Evolutionary conservation across 2,329 filamentous ascomycete species (phyloP).

Genomic region (Cercospora berteroae): DNA sequence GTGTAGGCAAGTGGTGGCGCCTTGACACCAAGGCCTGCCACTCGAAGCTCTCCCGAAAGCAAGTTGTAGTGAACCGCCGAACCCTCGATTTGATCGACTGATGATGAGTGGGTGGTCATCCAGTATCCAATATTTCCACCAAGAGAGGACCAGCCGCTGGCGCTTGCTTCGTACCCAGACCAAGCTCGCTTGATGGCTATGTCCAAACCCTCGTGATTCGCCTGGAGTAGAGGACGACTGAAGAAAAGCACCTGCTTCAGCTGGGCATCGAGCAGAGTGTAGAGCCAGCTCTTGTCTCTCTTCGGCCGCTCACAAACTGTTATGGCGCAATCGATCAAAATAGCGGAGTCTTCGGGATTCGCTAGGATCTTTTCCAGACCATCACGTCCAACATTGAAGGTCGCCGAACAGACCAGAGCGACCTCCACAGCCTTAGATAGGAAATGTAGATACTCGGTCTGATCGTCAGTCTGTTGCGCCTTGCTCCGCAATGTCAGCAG

Average conservation of each 20-base stretch:
- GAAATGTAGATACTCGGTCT: constrained; percentile 30
- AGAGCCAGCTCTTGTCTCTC: background rate
- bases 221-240: constrained; percentile 6
- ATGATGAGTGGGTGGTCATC: constrained; percentile 3
- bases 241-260: constrained; percentile 23
- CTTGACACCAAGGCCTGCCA: constrained; percentile 51
- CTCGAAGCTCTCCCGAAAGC: constrained; percentile 49
- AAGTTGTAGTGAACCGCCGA: constrained; percentile 43
- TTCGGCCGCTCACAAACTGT: constrained; percentile 21
- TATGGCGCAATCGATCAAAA: constrained; percentile 24
- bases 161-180: constrained; percentile 34
- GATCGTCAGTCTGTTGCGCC: constrained; percentile 34
- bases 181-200: constrained; percentile 38
- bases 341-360: constrained; percentile 14
- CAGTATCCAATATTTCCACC: background rate
- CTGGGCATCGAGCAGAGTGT: background rate
- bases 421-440: constrained; percentile 50
- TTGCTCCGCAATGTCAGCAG: constrained; percentile 43
- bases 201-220: constrained; percentile 16
- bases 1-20: constrained; percentile 55
- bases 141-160: constrained; percentile 1
- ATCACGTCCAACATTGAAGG: constrained; percentile 39
- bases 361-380: constrained; percentile 22
- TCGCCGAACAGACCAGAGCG: constrained; percentile 56
- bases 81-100: background rate